Evolutionary conservation across 2,329 filamentous ascomycete genomes (phyloP), one percentile per base, ranked within the genome.

Genomic region (Penicillium sp.): DNA sequence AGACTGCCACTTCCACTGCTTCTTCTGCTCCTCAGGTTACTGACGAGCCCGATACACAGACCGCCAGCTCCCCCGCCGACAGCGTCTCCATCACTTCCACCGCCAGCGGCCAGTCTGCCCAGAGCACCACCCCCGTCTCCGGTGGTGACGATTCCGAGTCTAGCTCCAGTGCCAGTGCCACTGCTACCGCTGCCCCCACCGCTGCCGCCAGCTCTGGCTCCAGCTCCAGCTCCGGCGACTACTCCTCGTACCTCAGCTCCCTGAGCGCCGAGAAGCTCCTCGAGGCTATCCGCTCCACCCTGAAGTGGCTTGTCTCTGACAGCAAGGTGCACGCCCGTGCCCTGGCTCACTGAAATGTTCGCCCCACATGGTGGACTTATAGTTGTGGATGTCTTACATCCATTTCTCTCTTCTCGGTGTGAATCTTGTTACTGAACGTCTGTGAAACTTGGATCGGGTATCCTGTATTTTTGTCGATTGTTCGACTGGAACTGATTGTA

Each of bases 221-320:
- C 10, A 9, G 29, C 15, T 57, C 58, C 12, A 35, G 31, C 25
- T 52, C 63, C 51, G 59, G 60, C 56, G 63, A 66, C 56, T 64
- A 60, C 56, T 62, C 61, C 31, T 59, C 65, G 13, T 73, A 71
- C 62, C 70, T 73, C 56, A 65, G 62, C 64, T 70, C 70, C 45
- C 60, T 73, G 56, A 70, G 62, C 50, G 66, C 71, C 27, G 67
- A 70, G 4, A 61, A 73, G 62, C 65, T 72, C 59, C 62, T 73
- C 58, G 65, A 50, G 54, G 40, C 68, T 19, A 57, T 73, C 50
- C 68, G 65, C 51, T 55, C 70, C 55, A 73, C 71, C 31, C 45
- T 71, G 46, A 67, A 66, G 57, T 73, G 71, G 71, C 61, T 73
- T 49, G 65, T 71, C 60, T 68, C 65, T 21, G 65, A 72, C 52